phyloP scores from a whole-genome alignment of 108 stramenopile genomes.

The Pseudonitzschia multiseries region DNA sequence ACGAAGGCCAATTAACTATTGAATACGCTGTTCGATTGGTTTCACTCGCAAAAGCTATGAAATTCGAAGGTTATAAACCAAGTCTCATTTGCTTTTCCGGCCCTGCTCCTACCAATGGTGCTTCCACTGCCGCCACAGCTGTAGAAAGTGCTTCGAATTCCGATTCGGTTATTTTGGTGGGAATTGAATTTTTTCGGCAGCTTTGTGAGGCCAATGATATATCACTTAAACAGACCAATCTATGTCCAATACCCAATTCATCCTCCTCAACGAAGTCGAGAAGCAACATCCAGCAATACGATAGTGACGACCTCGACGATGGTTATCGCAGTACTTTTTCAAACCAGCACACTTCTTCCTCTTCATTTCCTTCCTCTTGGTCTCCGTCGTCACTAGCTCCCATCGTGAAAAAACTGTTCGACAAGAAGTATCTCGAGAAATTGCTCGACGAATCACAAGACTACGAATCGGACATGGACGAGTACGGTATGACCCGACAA shows the following conservation, averaged over 20 bases:
- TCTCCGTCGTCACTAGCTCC: constrained; percentile 16
- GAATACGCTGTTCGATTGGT: constrained; percentile 73
- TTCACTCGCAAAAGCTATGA: constrained; percentile 52
- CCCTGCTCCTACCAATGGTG: constrained; percentile 2
- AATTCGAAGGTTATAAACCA: constrained; percentile 54
- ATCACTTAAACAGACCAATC: constrained; percentile 38
- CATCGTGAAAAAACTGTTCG: constrained; percentile 17
- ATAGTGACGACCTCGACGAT: constrained; percentile 2
- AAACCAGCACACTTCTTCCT: constrained; percentile 5
- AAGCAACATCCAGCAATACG: background rate
- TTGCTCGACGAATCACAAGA: constrained; percentile 29
- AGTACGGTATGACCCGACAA: constrained; percentile 51
- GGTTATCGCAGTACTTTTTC: constrained; percentile 8
- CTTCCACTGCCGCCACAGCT: background rate
- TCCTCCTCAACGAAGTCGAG: background rate
- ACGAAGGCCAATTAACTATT: constrained; percentile 62
- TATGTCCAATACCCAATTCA: constrained; percentile 30
- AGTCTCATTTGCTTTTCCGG: constrained; percentile 68
- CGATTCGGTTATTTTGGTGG: constrained; percentile 52
- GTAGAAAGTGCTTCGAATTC: background rate
- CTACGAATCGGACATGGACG: constrained; percentile 30
- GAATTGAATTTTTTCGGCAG: constrained; percentile 71
- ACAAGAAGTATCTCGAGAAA: constrained; percentile 17
- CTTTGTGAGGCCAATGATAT: constrained; percentile 59
- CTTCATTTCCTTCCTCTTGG: constrained; percentile 13